Percentiles rank a stretch among this genome's conserved stretches.
These are phyloP conservation scores for Triticum aestivum DNA, from an alignment of 176 grass and related monocot genomes.

Conservation along the genomic window DNA sequence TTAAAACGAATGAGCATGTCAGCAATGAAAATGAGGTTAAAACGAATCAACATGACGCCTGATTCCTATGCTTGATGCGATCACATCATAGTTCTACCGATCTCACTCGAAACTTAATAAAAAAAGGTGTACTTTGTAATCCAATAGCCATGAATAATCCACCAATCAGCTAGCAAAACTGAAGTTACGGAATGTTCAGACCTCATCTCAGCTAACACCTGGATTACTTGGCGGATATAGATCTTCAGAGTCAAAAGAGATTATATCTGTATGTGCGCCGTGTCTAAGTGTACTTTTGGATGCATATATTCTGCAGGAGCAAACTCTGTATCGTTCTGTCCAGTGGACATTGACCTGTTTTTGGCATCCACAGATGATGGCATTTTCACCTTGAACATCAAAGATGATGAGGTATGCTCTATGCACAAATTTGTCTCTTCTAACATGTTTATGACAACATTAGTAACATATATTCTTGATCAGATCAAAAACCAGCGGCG, in stretches of 20 bases:
- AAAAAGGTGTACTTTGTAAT: neutral
- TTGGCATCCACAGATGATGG: too few relatives aligned
- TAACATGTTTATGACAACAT: too few relatives aligned
- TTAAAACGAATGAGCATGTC: neutral
- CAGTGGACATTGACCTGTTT: too few relatives aligned
- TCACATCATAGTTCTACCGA: neutral
- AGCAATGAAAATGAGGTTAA: neutral
- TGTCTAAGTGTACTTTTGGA: constrained; percentile 28
- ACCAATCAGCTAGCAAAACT: constrained; percentile 11
- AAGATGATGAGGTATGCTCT: too few relatives aligned
- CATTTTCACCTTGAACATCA: too few relatives aligned
- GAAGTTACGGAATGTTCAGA: constrained; percentile 9
- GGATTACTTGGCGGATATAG: constrained; percentile 71
- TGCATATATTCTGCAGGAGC: too few relatives aligned
- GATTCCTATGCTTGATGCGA: neutral
- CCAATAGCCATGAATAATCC: neutral
- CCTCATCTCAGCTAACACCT: constrained; percentile 75
- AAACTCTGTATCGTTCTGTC: too few relatives aligned
- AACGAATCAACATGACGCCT: neutral
- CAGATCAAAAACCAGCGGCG: too few relatives aligned
- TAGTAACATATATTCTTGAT: too few relatives aligned
- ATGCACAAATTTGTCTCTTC: too few relatives aligned
- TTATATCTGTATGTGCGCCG: constrained; percentile 67
- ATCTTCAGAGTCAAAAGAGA: constrained; percentile 86
- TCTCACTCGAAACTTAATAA: neutral